Conservation (phyloP, 192 early-diverging fungal genomes). For the Coemansia sp. region DNA sequence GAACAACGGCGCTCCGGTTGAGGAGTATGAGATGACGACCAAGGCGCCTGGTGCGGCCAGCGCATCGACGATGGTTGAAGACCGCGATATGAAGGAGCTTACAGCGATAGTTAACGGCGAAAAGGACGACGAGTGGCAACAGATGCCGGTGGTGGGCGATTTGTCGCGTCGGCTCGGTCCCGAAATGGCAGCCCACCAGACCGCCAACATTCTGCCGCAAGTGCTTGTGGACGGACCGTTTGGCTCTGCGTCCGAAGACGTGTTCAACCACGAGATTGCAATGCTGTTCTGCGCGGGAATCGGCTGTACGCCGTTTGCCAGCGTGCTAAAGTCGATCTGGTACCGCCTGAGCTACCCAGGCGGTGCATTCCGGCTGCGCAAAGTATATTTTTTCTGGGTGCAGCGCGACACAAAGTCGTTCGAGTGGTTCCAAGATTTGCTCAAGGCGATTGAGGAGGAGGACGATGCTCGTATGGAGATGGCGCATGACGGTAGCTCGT, state of each 20-base stretch:
- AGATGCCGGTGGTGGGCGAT: constrained; percentile 11
- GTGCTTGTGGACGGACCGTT: constrained; percentile 79
- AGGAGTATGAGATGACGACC: constrained; percentile 33
- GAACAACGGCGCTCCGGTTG: constrained; percentile 3
- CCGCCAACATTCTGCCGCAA: constrained; percentile 59
- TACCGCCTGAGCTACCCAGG: constrained; percentile 63
- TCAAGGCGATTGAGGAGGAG: constrained; percentile 78
- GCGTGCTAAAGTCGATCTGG: constrained; percentile 80
- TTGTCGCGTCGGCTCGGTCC: constrained; percentile 11
- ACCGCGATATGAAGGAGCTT: constrained; percentile 35
- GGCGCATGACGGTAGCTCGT: constrained; percentile 13
- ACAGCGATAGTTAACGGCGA: constrained; percentile 37
- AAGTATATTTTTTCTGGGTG: constrained; percentile 88
- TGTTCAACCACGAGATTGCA: constrained; percentile 75
- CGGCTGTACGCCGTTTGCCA: constrained; percentile 82
- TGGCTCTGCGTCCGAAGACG: constrained; percentile 78
- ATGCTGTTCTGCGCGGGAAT: constrained; percentile 82
- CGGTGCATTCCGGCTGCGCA: constrained; percentile 60
- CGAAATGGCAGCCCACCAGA: constrained; percentile 27
- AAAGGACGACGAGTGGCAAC: constrained; percentile 29
- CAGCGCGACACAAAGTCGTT: constrained; percentile 81
- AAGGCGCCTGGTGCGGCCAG: constrained; percentile 9
- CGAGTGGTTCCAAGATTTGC: constrained; percentile 86
- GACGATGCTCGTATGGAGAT: constrained; percentile 54
- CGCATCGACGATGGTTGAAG: constrained; percentile 23